Percentiles rank a stretch among this genome's conserved stretches.
These are phyloP conservation scores for Sapria himalayana DNA, from an alignment of 345 rosid genomes.

Conservation along the genomic window DNA sequence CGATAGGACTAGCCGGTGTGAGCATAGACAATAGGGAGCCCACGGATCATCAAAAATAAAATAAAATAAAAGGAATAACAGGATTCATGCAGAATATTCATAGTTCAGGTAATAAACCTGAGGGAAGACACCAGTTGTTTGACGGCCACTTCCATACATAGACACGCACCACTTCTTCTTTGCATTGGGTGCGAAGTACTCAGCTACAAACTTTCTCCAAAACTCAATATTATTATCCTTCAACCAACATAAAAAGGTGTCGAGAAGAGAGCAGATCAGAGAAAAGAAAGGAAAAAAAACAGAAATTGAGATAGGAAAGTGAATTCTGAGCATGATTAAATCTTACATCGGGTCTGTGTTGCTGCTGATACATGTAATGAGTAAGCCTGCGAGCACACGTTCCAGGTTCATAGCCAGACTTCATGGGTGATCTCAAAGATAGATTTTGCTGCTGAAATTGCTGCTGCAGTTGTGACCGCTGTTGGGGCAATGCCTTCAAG, in stretches of 20 bases:
- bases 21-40: no score
- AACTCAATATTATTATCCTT: slow-evolving; percentile 22
- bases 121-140: slow-evolving; percentile 14
- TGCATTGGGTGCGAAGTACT: slow-evolving; percentile 17
- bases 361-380: slow-evolving; percentile 14
- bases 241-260: neutral
- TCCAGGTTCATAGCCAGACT: slow-evolving; percentile 15
- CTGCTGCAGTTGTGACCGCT: slow-evolving; percentile 38
- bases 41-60: no score
- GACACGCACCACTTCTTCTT: slow-evolving; percentile 26
- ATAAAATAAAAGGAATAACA: no score
- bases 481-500: slow-evolving; percentile 69
- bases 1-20: no score
- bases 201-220: slow-evolving; percentile 27
- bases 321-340: neutral
- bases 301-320: neutral
- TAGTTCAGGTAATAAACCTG: no score
- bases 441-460: slow-evolving; percentile 12
- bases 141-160: slow-evolving; percentile 11
- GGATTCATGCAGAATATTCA: no score
- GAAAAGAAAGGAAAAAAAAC: neutral
- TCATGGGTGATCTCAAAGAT: slow-evolving; percentile 11
- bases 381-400: slow-evolving; percentile 15
- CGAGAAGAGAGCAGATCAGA: no score
- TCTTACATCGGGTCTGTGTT: slow-evolving; percentile 14